phyloP scores from a whole-genome alignment of 352 stramenopile species.

The Globisporangium apiculatum region DNA sequence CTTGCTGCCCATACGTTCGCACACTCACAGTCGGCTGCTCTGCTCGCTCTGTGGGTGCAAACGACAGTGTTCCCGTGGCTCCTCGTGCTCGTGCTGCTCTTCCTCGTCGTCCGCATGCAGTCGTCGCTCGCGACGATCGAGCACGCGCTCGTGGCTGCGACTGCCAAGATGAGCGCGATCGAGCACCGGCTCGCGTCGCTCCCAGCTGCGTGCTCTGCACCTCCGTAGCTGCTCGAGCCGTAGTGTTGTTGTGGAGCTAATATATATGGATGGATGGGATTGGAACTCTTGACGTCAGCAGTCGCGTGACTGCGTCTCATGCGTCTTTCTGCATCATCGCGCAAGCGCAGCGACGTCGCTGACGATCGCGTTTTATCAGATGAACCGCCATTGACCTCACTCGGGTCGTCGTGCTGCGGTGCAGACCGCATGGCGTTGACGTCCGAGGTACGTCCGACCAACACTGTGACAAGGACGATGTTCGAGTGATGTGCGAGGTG shows the following conservation, averaged over 20 bases:
- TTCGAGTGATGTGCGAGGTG: too few species aligned
- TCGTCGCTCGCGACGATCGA: conserved; percentile 57
- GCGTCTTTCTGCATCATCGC: too few species aligned
- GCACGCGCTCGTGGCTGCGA: conserved; percentile 32
- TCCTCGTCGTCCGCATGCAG: conserved; percentile 55
- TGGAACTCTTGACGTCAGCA: too few species aligned
- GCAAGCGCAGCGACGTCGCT: too few species aligned
- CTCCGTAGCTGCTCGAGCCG: conserved; percentile 1
- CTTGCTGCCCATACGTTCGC: not conserved
- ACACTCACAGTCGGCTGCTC: not conserved
- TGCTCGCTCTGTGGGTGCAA: not conserved
- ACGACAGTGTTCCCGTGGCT: conserved; percentile 56
- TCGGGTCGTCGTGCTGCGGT: too few species aligned
- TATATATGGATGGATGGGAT: too few species aligned
- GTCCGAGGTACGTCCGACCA: too few species aligned
- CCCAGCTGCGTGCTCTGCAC: conserved; percentile 9
- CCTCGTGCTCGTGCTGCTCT: conserved; percentile 48
- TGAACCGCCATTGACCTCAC: too few species aligned
- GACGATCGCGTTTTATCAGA: too few species aligned
- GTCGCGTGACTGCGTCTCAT: too few species aligned
- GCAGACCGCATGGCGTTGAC: too few species aligned
- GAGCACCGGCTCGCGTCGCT: conserved; percentile 21
- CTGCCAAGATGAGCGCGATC: conserved; percentile 26
- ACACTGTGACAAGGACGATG: too few species aligned
- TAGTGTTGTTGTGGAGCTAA: not conserved